Percentiles rank a stretch among this genome's conserved stretches.
phyloP scores from a whole-genome alignment of 129 eudicot genomes.

The Oenanthe sinensis region DNA sequence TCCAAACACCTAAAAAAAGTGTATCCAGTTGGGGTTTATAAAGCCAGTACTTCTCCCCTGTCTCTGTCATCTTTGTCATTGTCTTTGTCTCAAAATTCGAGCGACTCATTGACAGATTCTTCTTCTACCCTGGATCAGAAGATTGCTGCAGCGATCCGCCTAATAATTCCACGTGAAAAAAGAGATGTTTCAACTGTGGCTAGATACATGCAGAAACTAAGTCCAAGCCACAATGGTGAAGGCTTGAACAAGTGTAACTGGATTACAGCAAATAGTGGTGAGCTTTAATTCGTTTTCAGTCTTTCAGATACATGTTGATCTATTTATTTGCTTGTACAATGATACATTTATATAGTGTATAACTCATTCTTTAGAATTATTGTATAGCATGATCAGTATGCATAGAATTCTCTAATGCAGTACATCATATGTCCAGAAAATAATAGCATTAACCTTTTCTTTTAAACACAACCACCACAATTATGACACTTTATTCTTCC shows the following conservation, averaged over 20 bases:
- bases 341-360: neutral
- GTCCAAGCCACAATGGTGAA: conserved; percentile 25
- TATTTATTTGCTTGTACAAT: neutral
- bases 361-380: neutral
- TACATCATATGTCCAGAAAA: neutral
- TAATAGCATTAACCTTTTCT: neutral
- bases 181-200: conserved; percentile 31
- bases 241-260: conserved; percentile 84
- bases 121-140: conserved; percentile 62
- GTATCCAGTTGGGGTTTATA: conserved; percentile 65
- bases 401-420: neutral
- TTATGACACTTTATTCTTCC: neutral
- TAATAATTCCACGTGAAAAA: conserved; percentile 37
- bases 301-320: neutral
- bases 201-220: conserved; percentile 21
- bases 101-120: conserved; percentile 60
- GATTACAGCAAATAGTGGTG: conserved; percentile 94
- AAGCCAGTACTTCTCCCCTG: conserved; percentile 50
- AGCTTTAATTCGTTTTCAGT: conserved; percentile 16
- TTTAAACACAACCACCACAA: conserved; percentile 6
- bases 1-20: conserved; percentile 77
- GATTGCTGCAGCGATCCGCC: conserved; percentile 57
- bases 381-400: neutral
- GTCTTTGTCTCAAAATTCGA: conserved; percentile 67
- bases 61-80: conserved; percentile 83